Evolutionary conservation across 2,329 filamentous ascomycete genomes (phyloP), one percentile per base, ranked within the genome.

Genomic region (Ascochyta viciae-villosae): DNA sequence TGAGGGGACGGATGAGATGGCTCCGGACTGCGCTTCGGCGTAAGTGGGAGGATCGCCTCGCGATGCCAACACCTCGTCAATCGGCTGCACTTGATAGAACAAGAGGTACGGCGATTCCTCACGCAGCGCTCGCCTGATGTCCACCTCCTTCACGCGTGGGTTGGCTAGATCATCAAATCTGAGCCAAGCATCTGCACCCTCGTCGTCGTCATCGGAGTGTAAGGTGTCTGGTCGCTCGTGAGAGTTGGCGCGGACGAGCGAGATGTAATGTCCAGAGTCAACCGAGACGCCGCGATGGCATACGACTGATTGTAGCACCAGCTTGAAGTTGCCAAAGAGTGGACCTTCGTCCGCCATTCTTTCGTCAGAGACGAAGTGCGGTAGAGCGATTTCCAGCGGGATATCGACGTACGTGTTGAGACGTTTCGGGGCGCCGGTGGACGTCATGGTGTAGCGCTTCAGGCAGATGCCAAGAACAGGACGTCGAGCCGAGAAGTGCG

Each of bases 41-140:
- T 82, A 81, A 4, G 62, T 72, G 0, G 80, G 79, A 33, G 78
- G 74, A 45, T 74, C 70, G 16, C 73, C 70, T 57, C 73, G 61
- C 10, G 62, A 59, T 42, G 73, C 72, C n/a, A 78, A 76, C 60
- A 89, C 84, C 52, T 93, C 90, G 27, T 91, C 86, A 68, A 96
- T 92, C 0, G 94, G 93, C 27, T 96, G 85, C 37, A 98, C 91
- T 74, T 97, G 94, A 70, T 97, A 99, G 75, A 98, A 98, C 0
- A 99, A 81, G 6, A 98, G 83, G 73, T 98, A 98, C 0, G 95
- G 94, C 74, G 92, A 96, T 74, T 97, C 93, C n/a, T 89, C 84
- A 63, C 86, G 89, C 45, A 98, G 78, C 0, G 91, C 89, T 63
- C 89, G 78, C 58, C 90, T 88, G 60, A 97, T 89, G 67, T 96